These are phyloP conservation scores for Casuarina glauca DNA, from an alignment of 306 rosid genomes.

Conservation along the genomic window DNA sequence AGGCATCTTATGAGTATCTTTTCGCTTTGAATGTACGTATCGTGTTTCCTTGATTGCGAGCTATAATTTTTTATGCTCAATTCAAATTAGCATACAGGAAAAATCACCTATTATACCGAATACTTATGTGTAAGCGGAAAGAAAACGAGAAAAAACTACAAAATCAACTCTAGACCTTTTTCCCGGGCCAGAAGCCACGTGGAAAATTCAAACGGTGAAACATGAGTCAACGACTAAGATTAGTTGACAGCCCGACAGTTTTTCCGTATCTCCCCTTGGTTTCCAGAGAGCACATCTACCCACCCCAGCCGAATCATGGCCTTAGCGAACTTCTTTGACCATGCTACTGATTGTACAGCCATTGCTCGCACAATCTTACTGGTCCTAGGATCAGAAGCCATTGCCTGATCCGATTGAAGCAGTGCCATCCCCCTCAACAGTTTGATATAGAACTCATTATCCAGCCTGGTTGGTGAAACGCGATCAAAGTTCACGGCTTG, in stretches of 20 bases:
- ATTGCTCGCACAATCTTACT: slow-evolving; percentile 25
- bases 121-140: not conserved
- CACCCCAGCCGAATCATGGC: slow-evolving; percentile 35
- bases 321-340: slow-evolving; percentile 29
- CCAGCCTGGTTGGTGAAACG: slow-evolving; percentile 45
- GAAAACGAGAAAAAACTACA: not conserved
- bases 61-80: not conserved
- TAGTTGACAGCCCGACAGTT: slow-evolving; percentile 50
- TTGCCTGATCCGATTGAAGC: slow-evolving; percentile 45
- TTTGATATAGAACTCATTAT: slow-evolving; percentile 43
- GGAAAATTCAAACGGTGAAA: not conserved
- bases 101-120: not conserved
- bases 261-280: slow-evolving; percentile 53
- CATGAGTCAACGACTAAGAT: not conserved
- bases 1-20: not conserved
- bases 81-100: not conserved
- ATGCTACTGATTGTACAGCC: slow-evolving; percentile 26
- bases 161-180: not conserved
- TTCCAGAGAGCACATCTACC: slow-evolving; percentile 43
- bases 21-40: too few relatives aligned
- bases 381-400: slow-evolving; percentile 40
- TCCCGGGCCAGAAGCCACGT: not conserved
- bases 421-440: slow-evolving; percentile 32
- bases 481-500: slow-evolving; percentile 40
- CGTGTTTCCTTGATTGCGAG: not conserved